Evolutionary conservation across 139 green algal species (phyloP), one percentile per base, ranked within the genome.

Genomic region (Chara braunii): DNA sequence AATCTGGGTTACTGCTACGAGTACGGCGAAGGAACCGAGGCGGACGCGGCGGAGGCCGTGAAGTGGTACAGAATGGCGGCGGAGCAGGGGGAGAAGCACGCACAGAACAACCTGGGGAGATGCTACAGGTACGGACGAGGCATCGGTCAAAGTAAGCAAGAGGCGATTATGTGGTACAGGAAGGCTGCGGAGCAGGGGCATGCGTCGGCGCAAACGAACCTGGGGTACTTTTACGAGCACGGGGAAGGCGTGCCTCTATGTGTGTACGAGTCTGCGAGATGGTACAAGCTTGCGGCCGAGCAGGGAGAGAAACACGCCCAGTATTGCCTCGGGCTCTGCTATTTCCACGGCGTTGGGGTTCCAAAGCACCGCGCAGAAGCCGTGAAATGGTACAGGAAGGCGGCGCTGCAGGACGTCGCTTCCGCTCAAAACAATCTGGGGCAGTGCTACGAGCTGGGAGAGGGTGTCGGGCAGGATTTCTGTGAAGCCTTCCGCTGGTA

Each of bases 381-480:
- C 55, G 14, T 64, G 11, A 11, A 53, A 22, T 64, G 55, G 55
- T 64, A 64, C 42, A 37, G 14, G 42, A 59, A 56, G 18, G 55
- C 55, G 11, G 55, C 55, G 12, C n/a, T 42, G 22, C 55, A 64
- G 14, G 55, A 44, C 36, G 40, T 67, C 55, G 11, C 14, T 43
- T 14, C 14, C 14, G 50, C 50, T 14, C 14, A 76, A 43, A 40
- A 53, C 65, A 76, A 73, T 31, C 61, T 76, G 6, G 67, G 67
- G 3, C 24, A 29, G 4, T 64, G 37, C 44, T 76, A 76, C 48
- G 67, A 76, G 6, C 18, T 36, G 11, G 67, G 67, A 22, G 51
- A 34, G 18, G 65, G 67, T 37, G 57, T 73, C 28, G 5, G 23
- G 56, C 26, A 73, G 56, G 56, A 73, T 43, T 28, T 56, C 14